These are phyloP conservation scores for Actinomucor elegans DNA, from an alignment of 371 early-diverging fungal genomes.

Conservation along the genomic window DNA sequence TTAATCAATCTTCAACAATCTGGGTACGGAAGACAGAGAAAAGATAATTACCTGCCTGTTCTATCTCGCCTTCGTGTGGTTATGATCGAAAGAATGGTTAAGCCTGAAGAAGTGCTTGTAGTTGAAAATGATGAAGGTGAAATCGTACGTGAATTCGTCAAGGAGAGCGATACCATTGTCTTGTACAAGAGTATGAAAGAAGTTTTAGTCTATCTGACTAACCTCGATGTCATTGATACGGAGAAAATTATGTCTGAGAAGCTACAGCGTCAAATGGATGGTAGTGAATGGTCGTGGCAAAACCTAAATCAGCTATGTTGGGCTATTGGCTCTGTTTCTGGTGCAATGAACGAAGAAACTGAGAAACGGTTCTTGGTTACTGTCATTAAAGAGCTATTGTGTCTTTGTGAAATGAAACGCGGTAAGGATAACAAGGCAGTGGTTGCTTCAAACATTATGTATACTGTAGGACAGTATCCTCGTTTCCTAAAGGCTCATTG, in stretches of 20 bases:
- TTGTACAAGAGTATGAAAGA: slow-evolving; percentile 98
- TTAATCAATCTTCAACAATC: slow-evolving; percentile 6
- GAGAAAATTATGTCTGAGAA: slow-evolving; percentile 94
- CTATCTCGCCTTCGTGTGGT: slow-evolving; percentile 84
- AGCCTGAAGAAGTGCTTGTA: slow-evolving; percentile 96
- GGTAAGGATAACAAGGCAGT: slow-evolving; percentile 99
- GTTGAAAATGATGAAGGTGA: slow-evolving; percentile 99
- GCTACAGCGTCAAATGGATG: slow-evolving; percentile 89
- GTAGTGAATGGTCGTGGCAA: slow-evolving; percentile 93
- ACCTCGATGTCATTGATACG: slow-evolving; percentile 91
- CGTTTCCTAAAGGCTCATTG: slow-evolving; percentile 98
- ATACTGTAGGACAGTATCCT: slow-evolving; percentile 99
- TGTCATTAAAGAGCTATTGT: slow-evolving; percentile 96
- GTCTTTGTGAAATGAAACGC: slow-evolving; percentile 90
- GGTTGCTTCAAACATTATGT: slow-evolving; percentile 99
- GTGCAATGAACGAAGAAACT: slow-evolving; percentile 93
- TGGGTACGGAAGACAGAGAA: slow-evolving; percentile 35
- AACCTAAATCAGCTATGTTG: slow-evolving; percentile 98
- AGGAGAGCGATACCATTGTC: slow-evolving; percentile 98
- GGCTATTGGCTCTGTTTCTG: slow-evolving; percentile 99
- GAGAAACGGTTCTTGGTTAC: slow-evolving; percentile 97
- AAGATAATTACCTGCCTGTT: slow-evolving; percentile 70
- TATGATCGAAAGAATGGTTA: slow-evolving; percentile 96
- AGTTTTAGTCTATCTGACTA: slow-evolving; percentile 94
- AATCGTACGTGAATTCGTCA: slow-evolving; percentile 97